phyloP scores from a whole-genome alignment of 805 yeast genomes.

The Wickerhamiella allomyrinae region DNA sequence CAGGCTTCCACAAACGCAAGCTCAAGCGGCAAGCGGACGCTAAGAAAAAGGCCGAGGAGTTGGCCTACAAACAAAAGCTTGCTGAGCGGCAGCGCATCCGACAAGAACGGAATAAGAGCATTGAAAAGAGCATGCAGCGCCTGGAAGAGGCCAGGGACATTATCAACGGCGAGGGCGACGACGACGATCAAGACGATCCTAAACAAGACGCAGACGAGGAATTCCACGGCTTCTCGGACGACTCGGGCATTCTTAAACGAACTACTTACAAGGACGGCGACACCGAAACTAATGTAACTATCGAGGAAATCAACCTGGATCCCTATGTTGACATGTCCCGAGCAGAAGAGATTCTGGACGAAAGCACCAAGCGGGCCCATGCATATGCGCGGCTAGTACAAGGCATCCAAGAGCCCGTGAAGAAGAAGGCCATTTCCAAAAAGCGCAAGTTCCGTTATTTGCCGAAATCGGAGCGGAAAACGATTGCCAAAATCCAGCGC shows the following conservation, averaged over 20 bases:
- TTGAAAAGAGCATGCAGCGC: constrained; percentile 48
- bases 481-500: constrained; percentile 2
- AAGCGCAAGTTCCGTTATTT: constrained; percentile 64
- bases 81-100: constrained; percentile 62
- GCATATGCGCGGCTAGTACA: constrained; percentile 61
- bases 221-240: constrained; percentile 31
- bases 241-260: constrained; percentile 33
- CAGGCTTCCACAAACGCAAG: constrained; percentile 93
- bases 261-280: constrained; percentile 24
- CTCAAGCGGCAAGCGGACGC: constrained; percentile 80
- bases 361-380: constrained; percentile 65
- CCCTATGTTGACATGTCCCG: constrained; percentile 54
- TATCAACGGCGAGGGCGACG: constrained; percentile 20
- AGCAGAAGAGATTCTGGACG: constrained; percentile 55
- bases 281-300: constrained; percentile 34
- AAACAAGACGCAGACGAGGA: constrained; percentile 19
- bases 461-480: constrained; percentile 61
- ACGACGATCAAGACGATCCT: constrained; percentile 17
- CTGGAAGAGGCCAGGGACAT: constrained; percentile 36
- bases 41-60: constrained; percentile 57
- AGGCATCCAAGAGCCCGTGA: constrained; percentile 29
- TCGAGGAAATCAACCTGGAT: constrained; percentile 45
- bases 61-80: constrained; percentile 53
- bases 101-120: constrained; percentile 53
- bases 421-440: constrained; percentile 16